phyloP scores from a whole-genome alignment of 2,329 filamentous ascomycete genomes.

The Talaromyces sp. region DNA sequence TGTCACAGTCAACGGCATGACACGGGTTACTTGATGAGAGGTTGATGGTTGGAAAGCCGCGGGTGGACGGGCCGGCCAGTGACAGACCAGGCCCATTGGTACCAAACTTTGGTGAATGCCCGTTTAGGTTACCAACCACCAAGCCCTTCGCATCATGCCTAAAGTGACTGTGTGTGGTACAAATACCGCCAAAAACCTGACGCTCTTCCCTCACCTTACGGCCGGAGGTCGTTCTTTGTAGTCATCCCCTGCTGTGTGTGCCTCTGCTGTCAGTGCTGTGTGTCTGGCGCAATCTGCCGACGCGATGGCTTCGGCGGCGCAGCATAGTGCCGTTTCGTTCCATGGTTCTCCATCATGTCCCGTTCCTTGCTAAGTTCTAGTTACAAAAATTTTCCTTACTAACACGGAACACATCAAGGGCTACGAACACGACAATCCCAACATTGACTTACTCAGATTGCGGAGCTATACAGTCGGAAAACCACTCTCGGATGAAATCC shows the following conservation, averaged over 20 bases:
- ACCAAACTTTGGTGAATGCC: slow-evolving; percentile 10
- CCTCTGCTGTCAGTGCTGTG: background rate
- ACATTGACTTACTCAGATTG: slow-evolving; percentile 76
- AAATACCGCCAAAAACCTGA: background rate
- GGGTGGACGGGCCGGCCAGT: slow-evolving; percentile 14
- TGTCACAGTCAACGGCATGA: background rate
- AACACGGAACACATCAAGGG: slow-evolving; percentile 48
- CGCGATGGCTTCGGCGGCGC: slow-evolving; percentile 18
- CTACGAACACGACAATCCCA: slow-evolving; percentile 66
- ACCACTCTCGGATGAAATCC: slow-evolving; percentile 60
- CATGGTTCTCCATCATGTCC: slow-evolving; percentile 32
- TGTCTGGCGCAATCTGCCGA: slow-evolving; percentile 2
- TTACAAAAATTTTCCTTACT: slow-evolving; percentile 31
- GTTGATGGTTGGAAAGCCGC: slow-evolving; percentile 10
- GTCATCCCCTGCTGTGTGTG: slow-evolving; percentile 9
- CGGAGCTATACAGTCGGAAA: slow-evolving; percentile 70
- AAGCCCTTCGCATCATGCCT: background rate
- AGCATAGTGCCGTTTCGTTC: slow-evolving; percentile 33
- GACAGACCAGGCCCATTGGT: slow-evolving; percentile 7
- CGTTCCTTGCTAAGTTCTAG: slow-evolving; percentile 2
- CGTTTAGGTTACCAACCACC: background rate
- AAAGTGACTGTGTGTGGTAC: background rate
- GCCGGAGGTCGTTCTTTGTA: slow-evolving; percentile 9
- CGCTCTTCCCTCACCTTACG: background rate
- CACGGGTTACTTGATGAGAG: background rate